phyloP scores from a whole-genome alignment of 257 asterid species.

The Plantago ovata region DNA sequence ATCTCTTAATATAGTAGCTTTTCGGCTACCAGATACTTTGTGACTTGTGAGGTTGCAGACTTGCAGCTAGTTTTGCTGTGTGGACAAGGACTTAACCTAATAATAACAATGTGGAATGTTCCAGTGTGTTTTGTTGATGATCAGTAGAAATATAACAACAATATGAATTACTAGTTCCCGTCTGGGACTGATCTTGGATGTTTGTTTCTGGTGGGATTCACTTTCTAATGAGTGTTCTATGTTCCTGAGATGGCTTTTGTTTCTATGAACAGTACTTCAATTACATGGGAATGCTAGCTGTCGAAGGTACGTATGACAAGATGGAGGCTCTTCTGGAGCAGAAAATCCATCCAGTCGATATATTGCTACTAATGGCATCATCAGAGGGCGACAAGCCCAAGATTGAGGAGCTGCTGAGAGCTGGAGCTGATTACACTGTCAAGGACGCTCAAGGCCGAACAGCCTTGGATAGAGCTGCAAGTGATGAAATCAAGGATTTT shows the following conservation, averaged over 20 bases:
- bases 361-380: slow-evolving; percentile 79
- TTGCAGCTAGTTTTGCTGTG: no score
- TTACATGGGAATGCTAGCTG: slow-evolving; percentile 99
- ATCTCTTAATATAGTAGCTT: no score
- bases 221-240: no score
- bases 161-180: no score
- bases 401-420: slow-evolving; percentile 78
- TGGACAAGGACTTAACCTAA: no score
- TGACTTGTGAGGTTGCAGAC: no score
- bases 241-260: slow-evolving; percentile 1
- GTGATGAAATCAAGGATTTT: slow-evolving; percentile 62
- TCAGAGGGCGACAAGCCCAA: slow-evolving; percentile 82
- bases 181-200: no score
- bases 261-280: slow-evolving; percentile 64
- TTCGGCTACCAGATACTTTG: no score
- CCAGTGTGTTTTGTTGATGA: no score
- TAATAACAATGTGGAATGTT: no score
- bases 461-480: slow-evolving; percentile 69
- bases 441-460: slow-evolving; percentile 82
- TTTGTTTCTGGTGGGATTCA: no score
- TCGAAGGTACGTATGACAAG: slow-evolving; percentile 86
- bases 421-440: slow-evolving; percentile 78
- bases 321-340: slow-evolving; percentile 83
- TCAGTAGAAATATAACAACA: no score
- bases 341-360: slow-evolving; percentile 89